Conservation (phyloP, 495 filamentous ascomycete species). For the Pyrenula massariospora region DNA sequence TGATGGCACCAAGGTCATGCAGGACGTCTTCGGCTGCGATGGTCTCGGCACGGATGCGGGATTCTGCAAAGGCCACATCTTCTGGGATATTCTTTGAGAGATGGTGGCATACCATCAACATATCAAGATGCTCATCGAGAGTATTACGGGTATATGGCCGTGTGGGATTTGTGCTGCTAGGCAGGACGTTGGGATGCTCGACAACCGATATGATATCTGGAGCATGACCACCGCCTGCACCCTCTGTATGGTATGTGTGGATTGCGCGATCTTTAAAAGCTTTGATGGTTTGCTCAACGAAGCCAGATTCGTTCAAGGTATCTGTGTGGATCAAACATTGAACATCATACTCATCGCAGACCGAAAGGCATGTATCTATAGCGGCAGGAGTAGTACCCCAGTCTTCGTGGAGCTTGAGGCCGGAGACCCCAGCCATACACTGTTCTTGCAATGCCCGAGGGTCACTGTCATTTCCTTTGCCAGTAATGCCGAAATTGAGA, state of each 20-base stretch:
- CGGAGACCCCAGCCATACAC: conserved; percentile 71
- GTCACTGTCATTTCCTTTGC: conserved; percentile 89
- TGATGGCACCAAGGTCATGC: conserved; percentile 90
- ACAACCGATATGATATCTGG: conserved; percentile 96
- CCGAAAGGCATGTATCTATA: conserved; percentile 77
- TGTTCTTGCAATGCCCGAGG: conserved; percentile 66
- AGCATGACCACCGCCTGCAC: conserved; percentile 90
- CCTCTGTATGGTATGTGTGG: conserved; percentile 98
- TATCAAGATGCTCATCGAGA: conserved; percentile 93
- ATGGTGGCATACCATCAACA: conserved; percentile 99
- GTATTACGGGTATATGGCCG: conserved; percentile 89
- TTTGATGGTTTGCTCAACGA: conserved; percentile 83
- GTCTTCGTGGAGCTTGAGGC: conserved; percentile 94
- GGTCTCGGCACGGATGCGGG: conserved; percentile 87
- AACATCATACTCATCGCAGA: conserved; percentile 86
- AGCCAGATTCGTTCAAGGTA: conserved; percentile 94
- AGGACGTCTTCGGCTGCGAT: conserved; percentile 97
- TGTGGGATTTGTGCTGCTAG: conserved; percentile 87
- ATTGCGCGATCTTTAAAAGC: conserved; percentile 87
- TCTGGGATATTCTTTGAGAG: conserved; percentile 85
- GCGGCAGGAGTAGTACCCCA: conserved; percentile 91
- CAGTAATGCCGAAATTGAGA: conserved; percentile 86
- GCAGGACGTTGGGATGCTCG: conserved; percentile 83
- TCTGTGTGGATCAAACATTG: conserved; percentile 97
- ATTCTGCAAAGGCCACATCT: conserved; percentile 93